Conservation (phyloP, 306 rosid genomes). For the Pterocarpus santalinus region DNA sequence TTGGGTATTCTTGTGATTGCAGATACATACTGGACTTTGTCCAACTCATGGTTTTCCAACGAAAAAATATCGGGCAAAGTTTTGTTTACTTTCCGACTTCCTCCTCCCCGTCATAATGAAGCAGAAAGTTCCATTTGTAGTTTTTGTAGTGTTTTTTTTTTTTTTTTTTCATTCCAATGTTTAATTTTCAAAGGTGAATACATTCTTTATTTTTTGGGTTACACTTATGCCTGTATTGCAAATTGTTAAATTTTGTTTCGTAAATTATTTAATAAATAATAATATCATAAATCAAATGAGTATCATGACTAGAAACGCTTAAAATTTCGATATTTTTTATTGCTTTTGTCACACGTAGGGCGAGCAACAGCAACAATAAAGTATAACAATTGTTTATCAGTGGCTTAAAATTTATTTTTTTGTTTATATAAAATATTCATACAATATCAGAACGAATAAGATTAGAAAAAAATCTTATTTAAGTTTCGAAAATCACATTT, state of each 20-base stretch:
- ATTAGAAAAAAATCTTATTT: neutral
- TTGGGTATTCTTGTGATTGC: slow-evolving; percentile 40
- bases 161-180: neutral
- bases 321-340: neutral
- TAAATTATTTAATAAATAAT: neutral
- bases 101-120: neutral
- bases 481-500: neutral
- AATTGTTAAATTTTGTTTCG: neutral
- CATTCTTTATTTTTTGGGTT: neutral
- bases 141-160: too few relatives aligned
- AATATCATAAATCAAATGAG: neutral
- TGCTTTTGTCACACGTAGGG: neutral
- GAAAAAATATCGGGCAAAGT: neutral
- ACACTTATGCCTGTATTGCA: neutral
- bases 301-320: neutral
- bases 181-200: neutral
- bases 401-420: neutral
- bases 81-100: slow-evolving; percentile 6
- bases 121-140: neutral
- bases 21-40: neutral
- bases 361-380: neutral
- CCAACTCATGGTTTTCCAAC: neutral
- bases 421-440: neutral
- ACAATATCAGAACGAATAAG: neutral
- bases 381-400: neutral